phyloP scores from a whole-genome alignment of 2,329 filamentous ascomycete genomes.

The Fusarium oxysporum region DNA sequence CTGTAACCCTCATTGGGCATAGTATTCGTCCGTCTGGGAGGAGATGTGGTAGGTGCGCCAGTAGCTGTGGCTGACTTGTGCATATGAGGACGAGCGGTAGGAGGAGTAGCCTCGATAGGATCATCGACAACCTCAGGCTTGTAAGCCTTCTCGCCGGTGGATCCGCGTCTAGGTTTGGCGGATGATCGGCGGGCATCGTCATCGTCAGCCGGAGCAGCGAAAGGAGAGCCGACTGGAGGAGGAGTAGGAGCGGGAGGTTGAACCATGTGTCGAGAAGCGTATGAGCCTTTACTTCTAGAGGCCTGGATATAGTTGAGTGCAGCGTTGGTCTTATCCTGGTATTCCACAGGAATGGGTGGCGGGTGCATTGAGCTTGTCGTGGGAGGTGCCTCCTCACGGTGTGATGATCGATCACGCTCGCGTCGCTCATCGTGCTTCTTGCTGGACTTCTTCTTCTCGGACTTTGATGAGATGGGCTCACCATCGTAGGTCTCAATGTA shows the following conservation, averaged over 20 bases:
- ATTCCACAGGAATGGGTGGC: slow-evolving; percentile 42
- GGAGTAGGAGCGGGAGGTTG: slow-evolving; percentile 53
- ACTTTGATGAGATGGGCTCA: slow-evolving; percentile 28
- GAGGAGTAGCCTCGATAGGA: slow-evolving; percentile 47
- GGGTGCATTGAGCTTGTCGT: slow-evolving; percentile 35
- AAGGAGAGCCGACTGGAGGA: slow-evolving; percentile 48
- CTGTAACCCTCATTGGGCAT: slow-evolving; percentile 49
- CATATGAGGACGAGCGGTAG: slow-evolving; percentile 46
- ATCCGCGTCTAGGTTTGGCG: slow-evolving; percentile 50
- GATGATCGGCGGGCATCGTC: slow-evolving; percentile 51
- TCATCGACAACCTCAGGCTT: slow-evolving; percentile 52
- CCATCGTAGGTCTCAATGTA: slow-evolving; percentile 53
- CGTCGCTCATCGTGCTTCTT: slow-evolving; percentile 55
- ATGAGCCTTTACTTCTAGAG: slow-evolving; percentile 46
- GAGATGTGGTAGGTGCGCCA: slow-evolving; percentile 46
- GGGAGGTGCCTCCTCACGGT: slow-evolving; percentile 47
- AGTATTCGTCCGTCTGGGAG: slow-evolving; percentile 52
- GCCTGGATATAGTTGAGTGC: slow-evolving; percentile 49
- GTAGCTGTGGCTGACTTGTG: slow-evolving; percentile 43
- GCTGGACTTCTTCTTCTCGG: slow-evolving; percentile 55
- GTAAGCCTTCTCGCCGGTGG: slow-evolving; percentile 49
- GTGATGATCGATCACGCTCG: slow-evolving; percentile 51
- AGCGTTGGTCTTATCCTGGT: slow-evolving; percentile 26
- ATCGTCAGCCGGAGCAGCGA: slow-evolving; percentile 47
- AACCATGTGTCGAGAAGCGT: slow-evolving; percentile 33